Evolutionary conservation across 177 flowering plant genomes (phyloP).

Genomic region (Vitis hybrid): DNA sequence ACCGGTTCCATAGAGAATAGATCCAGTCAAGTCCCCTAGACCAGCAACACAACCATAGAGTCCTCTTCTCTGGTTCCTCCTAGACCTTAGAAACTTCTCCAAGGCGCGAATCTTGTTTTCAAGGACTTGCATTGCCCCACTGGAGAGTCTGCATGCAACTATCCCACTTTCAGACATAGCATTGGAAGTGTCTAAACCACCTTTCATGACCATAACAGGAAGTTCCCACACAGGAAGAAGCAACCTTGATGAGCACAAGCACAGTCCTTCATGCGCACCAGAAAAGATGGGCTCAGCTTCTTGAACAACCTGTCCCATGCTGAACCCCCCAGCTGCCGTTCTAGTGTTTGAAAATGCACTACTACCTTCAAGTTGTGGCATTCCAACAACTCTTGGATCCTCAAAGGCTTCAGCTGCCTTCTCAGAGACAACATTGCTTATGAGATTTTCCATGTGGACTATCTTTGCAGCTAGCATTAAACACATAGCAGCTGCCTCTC

Average conservation of each 20-base stretch:
- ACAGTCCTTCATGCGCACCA: conserved; percentile 96
- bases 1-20: conserved; percentile 71
- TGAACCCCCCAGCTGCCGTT: conserved; percentile 82
- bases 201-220: conserved; percentile 71
- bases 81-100: conserved; percentile 78
- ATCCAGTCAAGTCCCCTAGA: conserved; percentile 83
- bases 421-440: conserved; percentile 73
- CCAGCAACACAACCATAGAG: conserved; percentile 95
- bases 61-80: conserved; percentile 92
- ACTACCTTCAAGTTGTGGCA: conserved; percentile 92
- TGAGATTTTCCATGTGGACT: conserved; percentile 58
- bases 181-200: conserved; percentile 47
- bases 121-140: conserved; percentile 80
- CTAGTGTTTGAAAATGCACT: conserved; percentile 67
- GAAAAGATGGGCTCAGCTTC: conserved; percentile 97
- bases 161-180: conserved; percentile 47
- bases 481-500: conserved; percentile 98
- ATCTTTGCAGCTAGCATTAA: conserved; percentile 83
- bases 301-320: conserved; percentile 99
- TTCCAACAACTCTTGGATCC: conserved; percentile 91
- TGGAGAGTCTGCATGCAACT: conserved; percentile 74
- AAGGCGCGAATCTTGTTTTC: conserved; percentile 88
- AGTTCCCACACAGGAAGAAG: conserved; percentile 96
- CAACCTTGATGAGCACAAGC: conserved; percentile 87
- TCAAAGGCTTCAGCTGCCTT: conserved; percentile 98